Conservation (phyloP, 306 rosid species). For the Cicer cuneatum region DNA sequence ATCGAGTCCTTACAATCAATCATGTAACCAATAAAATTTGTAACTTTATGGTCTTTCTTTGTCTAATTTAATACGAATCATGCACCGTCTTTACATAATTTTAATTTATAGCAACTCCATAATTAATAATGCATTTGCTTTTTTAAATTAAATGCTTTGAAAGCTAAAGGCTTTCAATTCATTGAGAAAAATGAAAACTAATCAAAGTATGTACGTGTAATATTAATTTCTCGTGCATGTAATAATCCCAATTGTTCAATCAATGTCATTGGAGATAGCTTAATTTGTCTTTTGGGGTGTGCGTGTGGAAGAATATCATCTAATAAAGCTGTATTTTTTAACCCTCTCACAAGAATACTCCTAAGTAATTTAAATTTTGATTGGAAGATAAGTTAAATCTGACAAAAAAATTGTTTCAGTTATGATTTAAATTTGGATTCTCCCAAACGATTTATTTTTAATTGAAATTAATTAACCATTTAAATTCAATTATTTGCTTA, state of each 20-base stretch:
- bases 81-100: slow-evolving; percentile 44
- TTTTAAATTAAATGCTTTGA: slow-evolving; percentile 47
- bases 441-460: no score
- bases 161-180: slow-evolving; percentile 43
- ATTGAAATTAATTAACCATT: no score
- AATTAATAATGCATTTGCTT: slow-evolving; percentile 51
- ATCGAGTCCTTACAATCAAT: slow-evolving; percentile 49
- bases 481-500: no score
- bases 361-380: no score
- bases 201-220: slow-evolving; percentile 51
- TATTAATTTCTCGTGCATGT: slow-evolving; percentile 35
- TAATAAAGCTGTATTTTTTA: slow-evolving; percentile 38
- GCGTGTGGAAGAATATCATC: slow-evolving; percentile 40
- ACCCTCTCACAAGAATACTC: no score
- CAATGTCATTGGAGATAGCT: slow-evolving; percentile 18
- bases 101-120: slow-evolving; percentile 43
- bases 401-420: no score
- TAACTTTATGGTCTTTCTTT: slow-evolving; percentile 44
- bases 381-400: no score
- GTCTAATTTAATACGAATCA: slow-evolving; percentile 56
- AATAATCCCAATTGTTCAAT: slow-evolving; percentile 33
- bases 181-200: slow-evolving; percentile 35
- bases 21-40: slow-evolving; percentile 44
- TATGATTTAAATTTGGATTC: accelerated
- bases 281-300: slow-evolving; percentile 22